Conservation (phyloP, 2,329 filamentous ascomycete species). For the Lachnum nothofagi region DNA sequence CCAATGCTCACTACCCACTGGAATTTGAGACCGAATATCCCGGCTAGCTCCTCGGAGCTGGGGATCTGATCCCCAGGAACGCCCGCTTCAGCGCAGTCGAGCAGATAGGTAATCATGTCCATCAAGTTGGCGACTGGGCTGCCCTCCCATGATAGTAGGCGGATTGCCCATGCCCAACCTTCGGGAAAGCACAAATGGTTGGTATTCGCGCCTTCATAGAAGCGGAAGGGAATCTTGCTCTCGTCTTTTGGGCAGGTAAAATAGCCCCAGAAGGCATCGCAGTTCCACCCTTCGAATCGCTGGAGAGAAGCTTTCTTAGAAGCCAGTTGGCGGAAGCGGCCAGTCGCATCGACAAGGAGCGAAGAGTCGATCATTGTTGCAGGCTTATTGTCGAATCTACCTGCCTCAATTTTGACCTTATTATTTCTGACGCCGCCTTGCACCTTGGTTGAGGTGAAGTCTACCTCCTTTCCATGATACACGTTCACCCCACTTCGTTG, state of each 20-base stretch:
- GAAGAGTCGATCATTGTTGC: slow-evolving; percentile 6
- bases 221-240: slow-evolving; percentile 21
- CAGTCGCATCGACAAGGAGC: slow-evolving; percentile 26
- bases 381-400: background rate
- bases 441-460: slow-evolving; percentile 1
- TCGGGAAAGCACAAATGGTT: slow-evolving; percentile 30
- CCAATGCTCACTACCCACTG: slow-evolving; percentile 26
- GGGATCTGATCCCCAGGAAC: slow-evolving; percentile 22
- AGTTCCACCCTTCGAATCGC: slow-evolving; percentile 24
- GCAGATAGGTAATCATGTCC: slow-evolving; percentile 27
- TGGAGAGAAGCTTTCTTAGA: slow-evolving; percentile 21
- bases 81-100: slow-evolving; percentile 21
- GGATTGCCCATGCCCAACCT: slow-evolving; percentile 30
- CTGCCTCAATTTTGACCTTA: background rate
- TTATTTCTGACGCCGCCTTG: slow-evolving; percentile 1
- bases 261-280: slow-evolving; percentile 22
- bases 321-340: slow-evolving; percentile 21
- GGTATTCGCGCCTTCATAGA: slow-evolving; percentile 26
- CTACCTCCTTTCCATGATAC: slow-evolving; percentile 21
- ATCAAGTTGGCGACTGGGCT: slow-evolving; percentile 24
- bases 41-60: slow-evolving; percentile 18
- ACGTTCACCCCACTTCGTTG: slow-evolving; percentile 27
- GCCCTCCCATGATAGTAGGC: slow-evolving; percentile 27
- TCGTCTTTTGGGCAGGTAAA: slow-evolving; percentile 21
- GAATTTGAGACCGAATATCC: slow-evolving; percentile 24